Evolutionary conservation across 176 grass and related monocot genomes (phyloP).

Genomic region (Areca catechu): DNA sequence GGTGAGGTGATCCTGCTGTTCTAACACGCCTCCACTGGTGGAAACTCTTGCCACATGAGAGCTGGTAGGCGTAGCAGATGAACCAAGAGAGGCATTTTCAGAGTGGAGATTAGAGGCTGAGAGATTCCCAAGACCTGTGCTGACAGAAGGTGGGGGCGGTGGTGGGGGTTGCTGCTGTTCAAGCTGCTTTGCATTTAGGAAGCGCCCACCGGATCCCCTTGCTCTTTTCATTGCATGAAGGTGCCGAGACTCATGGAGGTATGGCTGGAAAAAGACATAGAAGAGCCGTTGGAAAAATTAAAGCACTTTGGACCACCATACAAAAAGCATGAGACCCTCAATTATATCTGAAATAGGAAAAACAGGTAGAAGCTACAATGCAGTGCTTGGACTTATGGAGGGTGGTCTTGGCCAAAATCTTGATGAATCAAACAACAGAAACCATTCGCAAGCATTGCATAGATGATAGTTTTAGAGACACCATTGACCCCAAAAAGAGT

Average conservation of each 20-base stretch:
- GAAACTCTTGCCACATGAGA: constrained; percentile 24
- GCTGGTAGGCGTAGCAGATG: constrained; percentile 21
- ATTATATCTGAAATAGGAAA: too few species aligned
- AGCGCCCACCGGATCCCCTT: constrained; percentile 81
- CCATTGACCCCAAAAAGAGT: too few species aligned
- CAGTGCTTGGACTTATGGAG: too few species aligned
- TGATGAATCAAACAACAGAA: too few species aligned
- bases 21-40: constrained; percentile 10
- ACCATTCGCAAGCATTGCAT: too few species aligned
- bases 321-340: too few species aligned
- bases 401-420: too few species aligned
- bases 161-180: constrained; percentile 35
- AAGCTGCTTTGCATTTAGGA: constrained; percentile 84
- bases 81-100: constrained; percentile 13
- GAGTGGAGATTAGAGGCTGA: constrained; percentile 19
- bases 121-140: constrained; percentile 18
- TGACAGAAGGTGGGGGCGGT: constrained; percentile 4
- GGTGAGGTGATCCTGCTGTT: constrained; percentile 32
- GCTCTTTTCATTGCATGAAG: constrained; percentile 87
- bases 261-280: constrained; percentile 49
- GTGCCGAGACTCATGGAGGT: constrained; percentile 96
- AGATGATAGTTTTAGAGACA: too few species aligned
- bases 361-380: too few species aligned
- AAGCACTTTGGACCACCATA: too few species aligned
- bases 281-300: background rate